Percentiles rank a stretch among this genome's conserved stretches.
These are phyloP conservation scores for Fusarium sp. DNA, from an alignment of 2,329 filamentous ascomycete species.

Conservation along the genomic window DNA sequence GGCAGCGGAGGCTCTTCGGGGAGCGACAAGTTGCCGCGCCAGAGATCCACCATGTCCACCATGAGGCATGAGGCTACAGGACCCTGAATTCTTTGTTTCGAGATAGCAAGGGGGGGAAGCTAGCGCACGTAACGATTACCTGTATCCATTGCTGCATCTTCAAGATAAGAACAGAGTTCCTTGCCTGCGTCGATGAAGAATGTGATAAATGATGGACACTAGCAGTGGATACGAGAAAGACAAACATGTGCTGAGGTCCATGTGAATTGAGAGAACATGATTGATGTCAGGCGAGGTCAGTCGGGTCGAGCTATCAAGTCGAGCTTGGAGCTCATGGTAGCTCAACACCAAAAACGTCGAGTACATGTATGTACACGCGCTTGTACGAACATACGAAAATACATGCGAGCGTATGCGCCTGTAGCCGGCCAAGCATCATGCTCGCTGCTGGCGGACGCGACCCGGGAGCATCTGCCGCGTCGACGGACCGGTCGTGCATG, in stretches of 20 bases:
- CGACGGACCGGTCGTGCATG: constrained; percentile 24
- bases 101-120: constrained; percentile 28
- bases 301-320: background rate
- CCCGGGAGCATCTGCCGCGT: constrained; percentile 28
- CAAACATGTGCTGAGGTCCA: background rate
- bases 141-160: constrained; percentile 35
- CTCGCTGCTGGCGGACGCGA: background rate
- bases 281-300: background rate
- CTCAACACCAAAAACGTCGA: background rate
- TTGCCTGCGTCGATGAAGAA: constrained; percentile 1
- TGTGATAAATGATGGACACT: constrained; percentile 6
- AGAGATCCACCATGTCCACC: constrained; percentile 24
- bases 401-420: constrained; percentile 24
- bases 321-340: background rate
- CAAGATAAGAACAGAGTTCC: constrained; percentile 11
- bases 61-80: constrained; percentile 23
- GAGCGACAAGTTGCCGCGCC: constrained; percentile 27
- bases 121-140: constrained; percentile 40
- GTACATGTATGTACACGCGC: no score
- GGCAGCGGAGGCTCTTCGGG: constrained; percentile 45
- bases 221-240: background rate
- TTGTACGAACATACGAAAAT: constrained; percentile 6
- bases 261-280: background rate
- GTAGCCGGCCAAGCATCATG: constrained; percentile 10
- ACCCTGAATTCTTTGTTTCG: constrained; percentile 34